Conservation (phyloP, 768 basidiomycete species). For the Clitopilus passeckerianus region DNA sequence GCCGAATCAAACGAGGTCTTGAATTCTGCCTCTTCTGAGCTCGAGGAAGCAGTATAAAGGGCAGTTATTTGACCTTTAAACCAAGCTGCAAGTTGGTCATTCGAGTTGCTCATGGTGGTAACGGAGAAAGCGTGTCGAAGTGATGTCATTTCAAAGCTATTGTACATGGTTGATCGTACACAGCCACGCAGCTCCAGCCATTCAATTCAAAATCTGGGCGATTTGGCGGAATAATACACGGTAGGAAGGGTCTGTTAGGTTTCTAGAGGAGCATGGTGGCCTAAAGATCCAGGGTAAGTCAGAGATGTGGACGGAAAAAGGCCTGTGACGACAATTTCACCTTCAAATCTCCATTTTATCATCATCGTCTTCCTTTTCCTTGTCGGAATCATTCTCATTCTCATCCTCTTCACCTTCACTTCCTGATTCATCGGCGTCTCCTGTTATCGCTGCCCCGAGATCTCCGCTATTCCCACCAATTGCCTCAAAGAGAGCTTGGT, state of each 20-base stretch:
- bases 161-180: background rate
- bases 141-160: background rate
- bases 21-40: slow-evolving; percentile 6
- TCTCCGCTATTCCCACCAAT: slow-evolving; percentile 26
- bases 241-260: too few relatives aligned
- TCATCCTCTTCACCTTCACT: slow-evolving; percentile 2
- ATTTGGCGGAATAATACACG: too few relatives aligned
- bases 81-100: slow-evolving; percentile 16
- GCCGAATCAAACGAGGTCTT: slow-evolving; percentile 16
- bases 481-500: slow-evolving; percentile 39
- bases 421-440: background rate
- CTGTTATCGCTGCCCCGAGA: background rate
- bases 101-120: background rate
- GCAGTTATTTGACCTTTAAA: slow-evolving; percentile 18
- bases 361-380: slow-evolving; percentile 26
- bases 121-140: background rate
- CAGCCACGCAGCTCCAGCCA: background rate
- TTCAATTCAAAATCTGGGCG: too few relatives aligned
- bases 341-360: slow-evolving; percentile 39
- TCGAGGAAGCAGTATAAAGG: slow-evolving; percentile 17
- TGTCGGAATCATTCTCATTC: slow-evolving; percentile 11
- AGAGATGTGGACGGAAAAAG: background rate
- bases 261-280: too few relatives aligned
- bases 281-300: background rate
- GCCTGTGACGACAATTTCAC: background rate